Base-by-base conservation (phyloP, 2,329 filamentous ascomycete species). In the Bimuria novae-zelandiae region DNA sequence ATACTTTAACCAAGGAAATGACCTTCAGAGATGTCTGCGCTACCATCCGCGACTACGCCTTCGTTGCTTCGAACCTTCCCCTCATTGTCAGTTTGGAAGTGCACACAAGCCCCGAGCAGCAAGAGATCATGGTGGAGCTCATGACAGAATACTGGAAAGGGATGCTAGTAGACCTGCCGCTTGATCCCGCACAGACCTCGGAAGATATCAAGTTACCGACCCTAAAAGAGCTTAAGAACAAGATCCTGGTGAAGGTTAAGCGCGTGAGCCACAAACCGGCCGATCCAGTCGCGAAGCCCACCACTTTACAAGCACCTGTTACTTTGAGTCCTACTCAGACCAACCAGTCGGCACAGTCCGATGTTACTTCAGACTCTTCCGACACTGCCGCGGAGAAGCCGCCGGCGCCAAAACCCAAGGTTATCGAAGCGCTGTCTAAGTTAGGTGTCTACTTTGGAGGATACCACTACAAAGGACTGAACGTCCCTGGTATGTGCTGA, bases 21-120 rank as follows among this genome's bases (percentile, higher is more conserved):
- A 84, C 89, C 0, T 97, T 97, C 72, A 85, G 92, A 51, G 86
- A 90, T 49, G 93, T 97, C 2, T 96, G 92, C 75, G 82, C 84
- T 58, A 88, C 89, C 0, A 89, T 97, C 56, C 81, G 83, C 33
- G 85, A 95, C 51, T 85, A 86, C 54, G 92, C 91, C 0, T 97
- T 97, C 64, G 78, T 84, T 23, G 82, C 79, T 6, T 92, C 67
- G 32, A 83, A 89, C 47, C 79, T 96, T 17, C 94, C 94, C 0
- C 79, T 99, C 33, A 95, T 97, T 53, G 85, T 97, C 60, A 96
- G 92, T 70, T 81, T 97, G 5, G 94, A 99, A 74, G 90, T 97
- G 0, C 93, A 97, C 72, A 88, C 91, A 12, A 84, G 88, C 55
- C 77, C 82, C 1, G 85, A 89, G 48, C 93, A 97, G 73, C 94